phyloP scores from a whole-genome alignment of 2,329 filamentous ascomycete genomes.

The Mycosphaerella arachidis region DNA sequence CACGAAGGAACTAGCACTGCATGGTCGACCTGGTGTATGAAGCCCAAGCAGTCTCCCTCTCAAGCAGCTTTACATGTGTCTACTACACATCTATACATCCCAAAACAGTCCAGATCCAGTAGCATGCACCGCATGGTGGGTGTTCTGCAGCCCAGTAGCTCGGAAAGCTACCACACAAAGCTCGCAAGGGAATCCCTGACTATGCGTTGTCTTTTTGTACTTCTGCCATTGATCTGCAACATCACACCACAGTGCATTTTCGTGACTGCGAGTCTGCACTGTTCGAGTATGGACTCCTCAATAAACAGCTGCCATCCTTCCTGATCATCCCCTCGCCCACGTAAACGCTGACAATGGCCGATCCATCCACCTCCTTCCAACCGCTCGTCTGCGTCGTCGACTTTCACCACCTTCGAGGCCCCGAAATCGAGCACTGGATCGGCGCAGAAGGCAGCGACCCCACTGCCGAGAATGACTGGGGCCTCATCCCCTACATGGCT shows the following conservation, averaged over 20 bases:
- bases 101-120: not conserved
- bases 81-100: not conserved
- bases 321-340: not conserved
- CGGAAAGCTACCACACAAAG: not conserved
- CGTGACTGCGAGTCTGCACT: not conserved
- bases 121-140: not conserved
- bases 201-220: not conserved
- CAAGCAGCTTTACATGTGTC: too few relatives aligned
- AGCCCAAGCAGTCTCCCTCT: not conserved
- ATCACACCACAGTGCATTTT: not conserved
- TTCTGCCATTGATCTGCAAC: not conserved
- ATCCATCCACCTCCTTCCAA: constrained; percentile 31
- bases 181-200: not conserved
- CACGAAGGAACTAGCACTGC: not conserved
- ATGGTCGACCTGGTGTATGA: not conserved
- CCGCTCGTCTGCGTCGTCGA: constrained; percentile 51
- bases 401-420: constrained; percentile 60
- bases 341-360: not conserved
- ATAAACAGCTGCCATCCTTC: not conserved
- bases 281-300: not conserved
- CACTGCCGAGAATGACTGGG: constrained; percentile 81
- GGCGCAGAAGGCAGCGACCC: constrained; percentile 74
- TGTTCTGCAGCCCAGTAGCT: not conserved
- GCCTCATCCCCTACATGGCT: constrained; percentile 90
- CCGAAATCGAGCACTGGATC: constrained; percentile 91